Percentiles rank a stretch among this genome's conserved stretches.
phyloP scores from a whole-genome alignment of 116 monocot genomes.

The Cymodocea nodosa region DNA sequence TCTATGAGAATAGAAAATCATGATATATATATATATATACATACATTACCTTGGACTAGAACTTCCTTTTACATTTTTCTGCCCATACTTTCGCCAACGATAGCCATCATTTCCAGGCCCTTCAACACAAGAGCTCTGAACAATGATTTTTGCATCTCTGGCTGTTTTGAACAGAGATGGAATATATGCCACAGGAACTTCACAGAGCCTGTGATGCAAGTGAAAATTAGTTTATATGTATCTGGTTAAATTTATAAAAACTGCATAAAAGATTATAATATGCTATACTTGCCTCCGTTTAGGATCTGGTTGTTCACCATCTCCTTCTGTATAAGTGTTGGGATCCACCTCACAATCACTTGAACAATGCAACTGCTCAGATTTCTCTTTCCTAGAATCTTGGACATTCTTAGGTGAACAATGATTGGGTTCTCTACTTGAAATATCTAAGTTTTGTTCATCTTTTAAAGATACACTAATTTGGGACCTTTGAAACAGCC shows the following conservation, averaged over 20 bases:
- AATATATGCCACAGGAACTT: slow-evolving; percentile 6
- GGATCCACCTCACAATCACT: slow-evolving; percentile 80
- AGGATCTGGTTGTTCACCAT: slow-evolving; percentile 35
- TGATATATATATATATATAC: too few relatives aligned
- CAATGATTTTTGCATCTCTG: slow-evolving; percentile 67
- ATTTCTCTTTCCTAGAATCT: slow-evolving; percentile 25
- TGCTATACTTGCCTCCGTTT: slow-evolving; percentile 55
- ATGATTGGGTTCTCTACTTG: slow-evolving; percentile 12
- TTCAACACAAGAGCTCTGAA: slow-evolving; percentile 29
- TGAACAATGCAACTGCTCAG: slow-evolving; percentile 54
- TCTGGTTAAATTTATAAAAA: background rate
- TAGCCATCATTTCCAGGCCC: slow-evolving; percentile 73
- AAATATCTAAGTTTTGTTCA: slow-evolving; percentile 6
- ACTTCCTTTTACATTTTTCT: slow-evolving; percentile 94
- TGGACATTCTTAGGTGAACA: slow-evolving; percentile 27
- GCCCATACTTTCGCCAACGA: slow-evolving; percentile 95
- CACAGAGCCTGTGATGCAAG: background rate
- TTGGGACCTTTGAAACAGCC: slow-evolving; percentile 13
- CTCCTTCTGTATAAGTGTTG: slow-evolving; percentile 28
- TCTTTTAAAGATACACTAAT: slow-evolving; percentile 17
- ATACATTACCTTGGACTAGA: slow-evolving; percentile 71
- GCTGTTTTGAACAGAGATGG: slow-evolving; percentile 29
- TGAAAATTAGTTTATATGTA: background rate
- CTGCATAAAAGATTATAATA: background rate
- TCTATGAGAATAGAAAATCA: background rate